A percentile compares a stretch with the other conserved stretches of the same genome.
phyloP scores from a whole-genome alignment of 1,139 yeast species.

The Pichia sp. region DNA sequence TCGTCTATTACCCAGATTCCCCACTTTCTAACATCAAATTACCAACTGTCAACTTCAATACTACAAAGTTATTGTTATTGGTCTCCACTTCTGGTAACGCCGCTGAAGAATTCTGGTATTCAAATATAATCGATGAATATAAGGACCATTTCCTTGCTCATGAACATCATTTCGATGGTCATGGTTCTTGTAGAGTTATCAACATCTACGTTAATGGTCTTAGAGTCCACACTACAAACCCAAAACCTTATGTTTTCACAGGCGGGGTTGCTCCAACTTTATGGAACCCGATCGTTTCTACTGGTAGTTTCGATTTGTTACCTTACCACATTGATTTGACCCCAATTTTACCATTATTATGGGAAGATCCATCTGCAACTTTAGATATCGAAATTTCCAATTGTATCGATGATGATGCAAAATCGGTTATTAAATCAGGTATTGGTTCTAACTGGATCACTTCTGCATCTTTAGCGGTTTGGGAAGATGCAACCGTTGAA shows the following conservation, averaged over 20 bases:
- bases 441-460: slow-evolving; percentile 70
- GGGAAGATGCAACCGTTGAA: slow-evolving; percentile 48
- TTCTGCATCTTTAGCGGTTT: slow-evolving; percentile 61
- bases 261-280: slow-evolving; percentile 79
- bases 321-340: slow-evolving; percentile 66
- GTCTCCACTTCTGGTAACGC: slow-evolving; percentile 74
- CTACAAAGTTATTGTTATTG: slow-evolving; percentile 57
- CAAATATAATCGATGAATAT: slow-evolving; percentile 54
- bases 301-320: slow-evolving; percentile 69
- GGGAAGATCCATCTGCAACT: slow-evolving; percentile 38
- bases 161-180: slow-evolving; percentile 48
- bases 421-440: slow-evolving; percentile 24
- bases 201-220: slow-evolving; percentile 51
- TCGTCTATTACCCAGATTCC: slow-evolving; percentile 42
- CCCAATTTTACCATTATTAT: slow-evolving; percentile 60
- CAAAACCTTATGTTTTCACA: slow-evolving; percentile 65
- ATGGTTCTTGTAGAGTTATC: slow-evolving; percentile 62
- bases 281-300: slow-evolving; percentile 78
- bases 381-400: slow-evolving; percentile 54
- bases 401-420: slow-evolving; percentile 46
- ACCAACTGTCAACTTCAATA: slow-evolving; percentile 45
- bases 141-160: slow-evolving; percentile 37
- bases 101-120: slow-evolving; percentile 83
- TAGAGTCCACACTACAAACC: slow-evolving; percentile 49
- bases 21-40: slow-evolving; percentile 35